phyloP scores from a whole-genome alignment of 768 basidiomycete genomes.

The Tubosaeta sp. region DNA sequence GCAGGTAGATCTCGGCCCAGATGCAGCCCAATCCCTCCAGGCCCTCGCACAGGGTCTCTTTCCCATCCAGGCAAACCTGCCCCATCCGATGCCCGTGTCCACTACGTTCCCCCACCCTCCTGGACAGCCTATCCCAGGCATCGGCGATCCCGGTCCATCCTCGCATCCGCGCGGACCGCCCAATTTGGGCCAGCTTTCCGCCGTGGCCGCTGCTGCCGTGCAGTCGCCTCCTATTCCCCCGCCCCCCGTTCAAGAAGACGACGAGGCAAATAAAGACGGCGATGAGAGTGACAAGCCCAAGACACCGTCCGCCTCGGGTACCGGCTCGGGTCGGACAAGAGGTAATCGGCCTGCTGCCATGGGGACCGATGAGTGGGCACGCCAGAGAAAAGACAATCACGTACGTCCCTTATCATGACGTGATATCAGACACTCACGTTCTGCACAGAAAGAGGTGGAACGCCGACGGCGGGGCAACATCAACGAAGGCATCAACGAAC shows the following conservation, averaged over 20 bases:
- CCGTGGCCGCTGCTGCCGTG: slow-evolving; percentile 40
- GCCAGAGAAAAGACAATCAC: slow-evolving; percentile 80
- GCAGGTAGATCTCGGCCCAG: slow-evolving; percentile 53
- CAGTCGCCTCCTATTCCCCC: slow-evolving; percentile 31
- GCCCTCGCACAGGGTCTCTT: slow-evolving; percentile 47
- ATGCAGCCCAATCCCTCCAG: slow-evolving; percentile 56
- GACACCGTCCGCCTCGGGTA: slow-evolving; percentile 20
- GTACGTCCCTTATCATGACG: slow-evolving; percentile 36
- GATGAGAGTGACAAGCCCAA: slow-evolving; percentile 27
- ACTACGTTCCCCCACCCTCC: slow-evolving; percentile 10
- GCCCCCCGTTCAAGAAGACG: slow-evolving; percentile 14
- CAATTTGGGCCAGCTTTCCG: slow-evolving; percentile 55
- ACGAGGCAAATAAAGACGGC: slow-evolving; percentile 24
- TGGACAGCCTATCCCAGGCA: slow-evolving; percentile 35
- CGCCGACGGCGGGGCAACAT: slow-evolving; percentile 92
- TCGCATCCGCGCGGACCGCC: slow-evolving; percentile 69
- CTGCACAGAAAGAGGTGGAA: slow-evolving; percentile 91
- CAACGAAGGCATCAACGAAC: slow-evolving; percentile 93
- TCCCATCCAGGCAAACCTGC: slow-evolving; percentile 18
- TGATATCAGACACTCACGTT: background rate
- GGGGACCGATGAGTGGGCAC: slow-evolving; percentile 75
- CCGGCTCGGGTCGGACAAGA: slow-evolving; percentile 39
- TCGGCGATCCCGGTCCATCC: slow-evolving; percentile 68
- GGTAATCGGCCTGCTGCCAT: slow-evolving; percentile 56
- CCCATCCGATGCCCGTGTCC: slow-evolving; percentile 7